Percentiles rank a stretch among this genome's conserved stretches.
Evolutionary conservation across 2,329 filamentous ascomycete species (phyloP).

Genomic region (Sporothrix brunneoviolacea): DNA sequence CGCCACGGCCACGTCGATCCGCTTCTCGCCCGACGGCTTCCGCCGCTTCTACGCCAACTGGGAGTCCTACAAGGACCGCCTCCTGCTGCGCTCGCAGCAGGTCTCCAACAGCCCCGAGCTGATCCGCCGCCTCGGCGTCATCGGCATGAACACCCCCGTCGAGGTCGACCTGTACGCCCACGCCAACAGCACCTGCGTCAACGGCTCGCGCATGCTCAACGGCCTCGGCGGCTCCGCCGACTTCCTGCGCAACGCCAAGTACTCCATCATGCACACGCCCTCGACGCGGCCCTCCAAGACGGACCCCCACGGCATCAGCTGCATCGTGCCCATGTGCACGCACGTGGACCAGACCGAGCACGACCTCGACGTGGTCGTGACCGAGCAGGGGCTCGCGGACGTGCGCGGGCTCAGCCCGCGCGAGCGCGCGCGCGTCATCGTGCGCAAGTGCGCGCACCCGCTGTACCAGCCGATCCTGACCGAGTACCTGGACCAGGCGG

Average conservation of each 20-base stretch:
- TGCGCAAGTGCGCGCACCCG: slow-evolving; percentile 79
- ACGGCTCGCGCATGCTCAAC: slow-evolving; percentile 83
- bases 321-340: slow-evolving; percentile 91
- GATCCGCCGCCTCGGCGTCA: slow-evolving; percentile 78
- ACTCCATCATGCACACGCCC: slow-evolving; percentile 87
- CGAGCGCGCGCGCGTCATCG: slow-evolving; percentile 77
- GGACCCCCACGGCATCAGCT: slow-evolving; percentile 73
- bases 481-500: slow-evolving; percentile 79
- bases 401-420: slow-evolving; percentile 73
- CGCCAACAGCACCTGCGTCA: slow-evolving; percentile 84
- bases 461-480: slow-evolving; percentile 75
- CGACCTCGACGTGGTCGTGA: slow-evolving; percentile 84
- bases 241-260: slow-evolving; percentile 72
- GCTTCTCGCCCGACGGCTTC: slow-evolving; percentile 87
- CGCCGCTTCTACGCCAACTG: slow-evolving; percentile 84
- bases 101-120: slow-evolving; percentile 88
- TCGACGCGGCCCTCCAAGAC: slow-evolving; percentile 73
- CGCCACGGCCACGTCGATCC: slow-evolving; percentile 81
- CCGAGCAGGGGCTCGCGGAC: slow-evolving; percentile 68
- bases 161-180: slow-evolving; percentile 94
- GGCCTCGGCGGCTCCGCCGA: slow-evolving; percentile 76
- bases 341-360: slow-evolving; percentile 92
- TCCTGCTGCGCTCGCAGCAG: slow-evolving; percentile 79
- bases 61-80: slow-evolving; percentile 72
- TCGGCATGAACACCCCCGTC: slow-evolving; percentile 92